Percentiles rank a stretch among this genome's conserved stretches.
phyloP scores from a whole-genome alignment of 2,329 filamentous ascomycete genomes.

The Septoria linicola region DNA sequence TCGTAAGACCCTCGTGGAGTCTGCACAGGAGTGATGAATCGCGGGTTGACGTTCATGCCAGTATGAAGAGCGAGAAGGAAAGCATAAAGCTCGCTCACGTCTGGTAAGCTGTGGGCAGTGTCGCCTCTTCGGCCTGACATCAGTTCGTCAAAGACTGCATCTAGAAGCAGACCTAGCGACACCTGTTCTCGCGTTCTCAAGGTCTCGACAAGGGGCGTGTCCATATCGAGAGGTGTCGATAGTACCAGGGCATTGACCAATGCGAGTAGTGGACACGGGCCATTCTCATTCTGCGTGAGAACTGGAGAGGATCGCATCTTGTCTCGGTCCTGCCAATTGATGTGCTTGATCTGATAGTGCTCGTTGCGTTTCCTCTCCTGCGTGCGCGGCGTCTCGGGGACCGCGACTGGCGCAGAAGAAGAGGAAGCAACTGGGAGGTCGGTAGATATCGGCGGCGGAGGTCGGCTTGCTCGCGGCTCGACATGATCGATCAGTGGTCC shows the following conservation, averaged over 20 bases:
- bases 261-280: conserved; percentile 88
- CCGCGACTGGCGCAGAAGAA: conserved; percentile 14
- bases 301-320: conserved; percentile 78
- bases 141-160: conserved; percentile 90
- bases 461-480: conserved; percentile 30
- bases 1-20: conserved; percentile 30
- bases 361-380: conserved; percentile 58
- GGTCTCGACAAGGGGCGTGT: conserved; percentile 74
- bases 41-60: conserved; percentile 96
- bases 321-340: conserved; percentile 75
- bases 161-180: conserved; percentile 77
- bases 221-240: conserved; percentile 66
- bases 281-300: conserved; percentile 88
- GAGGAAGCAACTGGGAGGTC: conserved; percentile 10
- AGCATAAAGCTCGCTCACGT: conserved; percentile 81
- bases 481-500: conserved; percentile 36
- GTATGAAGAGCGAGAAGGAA: conserved; percentile 89
- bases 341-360: conserved; percentile 90
- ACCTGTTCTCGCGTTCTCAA: conserved; percentile 81
- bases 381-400: conserved; percentile 42
- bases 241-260: conserved; percentile 89
- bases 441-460: conserved; percentile 37
- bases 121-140: conserved; percentile 72
- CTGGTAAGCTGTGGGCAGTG: conserved; percentile 67
- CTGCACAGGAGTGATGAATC: conserved; percentile 62